These are phyloP conservation scores for Grosmannia huntii DNA, from an alignment of 2,329 filamentous ascomycete species.

Conservation along the genomic window DNA sequence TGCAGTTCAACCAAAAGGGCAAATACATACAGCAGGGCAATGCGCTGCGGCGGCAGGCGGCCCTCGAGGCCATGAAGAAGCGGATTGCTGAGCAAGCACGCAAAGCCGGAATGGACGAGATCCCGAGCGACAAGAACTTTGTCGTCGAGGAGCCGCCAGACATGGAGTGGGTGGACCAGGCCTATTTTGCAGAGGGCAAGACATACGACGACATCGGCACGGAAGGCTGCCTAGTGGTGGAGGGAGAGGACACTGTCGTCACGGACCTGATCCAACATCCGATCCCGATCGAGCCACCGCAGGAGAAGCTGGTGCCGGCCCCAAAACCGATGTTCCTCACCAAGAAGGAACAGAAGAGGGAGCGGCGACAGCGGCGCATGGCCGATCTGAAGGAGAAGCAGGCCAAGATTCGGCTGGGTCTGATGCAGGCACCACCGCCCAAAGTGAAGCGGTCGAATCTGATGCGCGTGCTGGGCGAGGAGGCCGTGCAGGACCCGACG, in stretches of 20 bases:
- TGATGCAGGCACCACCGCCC: conserved; percentile 79
- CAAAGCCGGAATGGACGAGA: conserved; percentile 89
- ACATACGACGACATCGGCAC: conserved; percentile 62
- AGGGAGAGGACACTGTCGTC: conserved; percentile 70
- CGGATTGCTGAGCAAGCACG: conserved; percentile 77
- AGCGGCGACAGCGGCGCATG: conserved; percentile 80
- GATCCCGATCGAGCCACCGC: conserved; percentile 77
- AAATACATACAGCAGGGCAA: conserved; percentile 96
- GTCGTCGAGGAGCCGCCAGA: conserved; percentile 72
- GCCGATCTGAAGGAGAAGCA: conserved; percentile 92
- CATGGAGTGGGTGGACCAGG: conserved; percentile 97
- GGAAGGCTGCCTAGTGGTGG: conserved; percentile 43
- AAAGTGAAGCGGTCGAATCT: conserved; percentile 97
- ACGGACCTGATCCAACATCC: conserved; percentile 90
- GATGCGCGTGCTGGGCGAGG: conserved; percentile 91
- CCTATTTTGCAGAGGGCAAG: conserved; percentile 54
- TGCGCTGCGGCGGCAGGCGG: conserved; percentile 73
- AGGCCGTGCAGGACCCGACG: conserved; percentile 87
- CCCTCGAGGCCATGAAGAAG: conserved; percentile 88
- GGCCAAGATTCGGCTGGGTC: conserved; percentile 83
- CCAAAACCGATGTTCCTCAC: conserved; percentile 91
- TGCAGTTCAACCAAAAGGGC: conserved; percentile 88
- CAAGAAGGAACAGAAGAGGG: conserved; percentile 77
- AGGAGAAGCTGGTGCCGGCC: conserved; percentile 67
- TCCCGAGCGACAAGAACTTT: conserved; percentile 81